Evolutionary conservation across 108 stramenopile species (phyloP), one percentile per base, ranked within the genome.

Genomic region (Cyclostephanos tholiformis): DNA sequence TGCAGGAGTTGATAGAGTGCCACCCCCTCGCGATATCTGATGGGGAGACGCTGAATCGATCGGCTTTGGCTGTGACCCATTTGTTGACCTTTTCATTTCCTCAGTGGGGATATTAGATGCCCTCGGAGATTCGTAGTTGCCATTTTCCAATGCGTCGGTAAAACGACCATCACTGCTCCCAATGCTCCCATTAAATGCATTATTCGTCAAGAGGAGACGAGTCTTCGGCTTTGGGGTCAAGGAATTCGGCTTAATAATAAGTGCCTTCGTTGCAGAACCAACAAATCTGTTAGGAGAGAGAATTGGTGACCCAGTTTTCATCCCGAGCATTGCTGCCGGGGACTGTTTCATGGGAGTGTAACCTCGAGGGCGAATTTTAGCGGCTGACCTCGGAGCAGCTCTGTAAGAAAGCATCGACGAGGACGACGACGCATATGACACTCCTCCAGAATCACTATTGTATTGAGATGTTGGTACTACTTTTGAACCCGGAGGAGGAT

Each of bases 321-420:
- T 64, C 39, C 63, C 76, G 16, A 71, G 41, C 51, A 75, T 72
- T n/a, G 84, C 49, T 22, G 68, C 71, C 25, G 80, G 81, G 27
- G 82, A 83, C 59, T 78, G 48, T 72, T 83, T 75, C 63, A 77
- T 52, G 63, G 82, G 63, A 43, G 87, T 80, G 72, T 89, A 91
- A 22, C 93, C 93, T 39, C 91, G 79, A 27, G 93, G 93, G 17
- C 90, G 87, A 70, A 94, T 87, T 75, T 86, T 87, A 10, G 84
- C 86, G 17, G 65, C 69, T 27, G 91, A 95, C 55, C 76, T 72
- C 6, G 93, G 88, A 25, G 87, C 73, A 38, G 88, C 80, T 49
- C 74, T 74, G 49, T 80, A 80, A 26, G 74, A 56, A 48, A 53
- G 27, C 20, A 83, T 50, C 29, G 72, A 25, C n/a, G 76, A 56